These are phyloP conservation scores for Trichosporon inkin DNA, from an alignment of 1,284 basidiomycete species.

Conservation along the genomic window DNA sequence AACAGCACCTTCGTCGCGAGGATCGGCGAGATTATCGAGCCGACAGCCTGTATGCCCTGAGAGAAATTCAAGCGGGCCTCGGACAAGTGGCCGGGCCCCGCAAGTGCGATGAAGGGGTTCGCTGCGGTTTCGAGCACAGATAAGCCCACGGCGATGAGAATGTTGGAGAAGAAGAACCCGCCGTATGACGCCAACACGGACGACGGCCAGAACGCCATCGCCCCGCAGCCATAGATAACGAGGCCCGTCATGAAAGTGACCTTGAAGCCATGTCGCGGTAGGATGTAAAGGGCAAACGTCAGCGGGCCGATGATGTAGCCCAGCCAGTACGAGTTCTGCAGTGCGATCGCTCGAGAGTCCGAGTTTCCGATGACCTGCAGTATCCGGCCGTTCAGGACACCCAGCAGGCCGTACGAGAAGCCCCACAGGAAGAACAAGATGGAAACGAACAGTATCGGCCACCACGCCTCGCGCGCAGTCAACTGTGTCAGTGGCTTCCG, in stretches of 20 bases:
- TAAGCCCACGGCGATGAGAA: conserved; percentile 43
- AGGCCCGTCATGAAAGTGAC: conserved; percentile 48
- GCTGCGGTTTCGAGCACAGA: conserved; percentile 45
- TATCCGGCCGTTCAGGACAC: conserved; percentile 42
- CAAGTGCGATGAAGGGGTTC: conserved; percentile 49
- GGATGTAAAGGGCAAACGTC: conserved; percentile 37
- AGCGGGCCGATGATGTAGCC: conserved; percentile 42
- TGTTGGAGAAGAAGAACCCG: conserved; percentile 48
- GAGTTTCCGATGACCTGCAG: conserved; percentile 32
- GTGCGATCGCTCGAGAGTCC: conserved; percentile 27
- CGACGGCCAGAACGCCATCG: conserved; percentile 50
- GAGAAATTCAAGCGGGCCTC: conserved; percentile 47
- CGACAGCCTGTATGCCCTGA: conserved; percentile 47
- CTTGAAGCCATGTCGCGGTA: conserved; percentile 44
- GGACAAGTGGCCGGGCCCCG: conserved; percentile 43
- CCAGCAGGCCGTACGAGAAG: conserved; percentile 47
- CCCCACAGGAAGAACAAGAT: conserved; percentile 50
- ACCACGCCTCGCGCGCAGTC: conserved; percentile 38
- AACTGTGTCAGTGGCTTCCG: conserved; percentile 43
- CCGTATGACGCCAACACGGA: conserved; percentile 41
- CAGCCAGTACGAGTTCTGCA: conserved; percentile 45
- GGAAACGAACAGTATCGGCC: conserved; percentile 46
- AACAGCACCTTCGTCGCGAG: conserved; percentile 43
- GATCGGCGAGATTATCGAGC: conserved; percentile 39
- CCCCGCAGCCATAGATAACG: conserved; percentile 41